phyloP scores from a whole-genome alignment of 148 eudicot species.

The Limonium bicolor region DNA sequence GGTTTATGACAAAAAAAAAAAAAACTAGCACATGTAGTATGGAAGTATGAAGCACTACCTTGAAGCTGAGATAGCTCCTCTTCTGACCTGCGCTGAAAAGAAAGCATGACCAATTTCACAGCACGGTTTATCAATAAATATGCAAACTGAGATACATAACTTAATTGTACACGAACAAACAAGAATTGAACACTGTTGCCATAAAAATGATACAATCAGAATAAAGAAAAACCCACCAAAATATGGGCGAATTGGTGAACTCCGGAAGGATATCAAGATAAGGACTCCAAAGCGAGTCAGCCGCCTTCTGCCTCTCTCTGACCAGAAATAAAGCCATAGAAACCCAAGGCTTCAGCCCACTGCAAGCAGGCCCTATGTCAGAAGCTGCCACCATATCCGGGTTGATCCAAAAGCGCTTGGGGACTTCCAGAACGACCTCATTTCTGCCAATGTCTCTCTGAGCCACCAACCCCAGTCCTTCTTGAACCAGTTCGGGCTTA shows the following conservation, averaged over 20 bases:
- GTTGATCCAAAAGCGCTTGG: slow-evolving; percentile 72
- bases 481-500: slow-evolving; percentile 48
- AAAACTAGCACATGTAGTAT: too few relatives aligned
- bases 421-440: slow-evolving; percentile 91
- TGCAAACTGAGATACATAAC: too few relatives aligned
- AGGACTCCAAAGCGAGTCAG: slow-evolving; percentile 39
- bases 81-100: slow-evolving; percentile 89
- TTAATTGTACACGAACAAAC: too few relatives aligned
- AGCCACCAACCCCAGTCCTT: slow-evolving; percentile 80
- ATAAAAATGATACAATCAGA: background rate
- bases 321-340: slow-evolving; percentile 75
- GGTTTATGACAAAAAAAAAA: background rate
- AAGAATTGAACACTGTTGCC: background rate
- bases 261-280: slow-evolving; percentile 70
- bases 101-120: too few relatives aligned
- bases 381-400: slow-evolving; percentile 61
- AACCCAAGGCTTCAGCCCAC: slow-evolving; percentile 85
- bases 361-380: slow-evolving; percentile 56
- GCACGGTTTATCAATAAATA: too few relatives aligned
- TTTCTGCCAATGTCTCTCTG: slow-evolving; percentile 47
- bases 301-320: slow-evolving; percentile 41
- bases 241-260: slow-evolving; percentile 67
- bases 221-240: slow-evolving; percentile 58
- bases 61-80: slow-evolving; percentile 86
- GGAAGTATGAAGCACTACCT: too few relatives aligned